These are phyloP conservation scores for Alternaria sp. DNA, from an alignment of 2,329 filamentous ascomycete species.

Conservation along the genomic window DNA sequence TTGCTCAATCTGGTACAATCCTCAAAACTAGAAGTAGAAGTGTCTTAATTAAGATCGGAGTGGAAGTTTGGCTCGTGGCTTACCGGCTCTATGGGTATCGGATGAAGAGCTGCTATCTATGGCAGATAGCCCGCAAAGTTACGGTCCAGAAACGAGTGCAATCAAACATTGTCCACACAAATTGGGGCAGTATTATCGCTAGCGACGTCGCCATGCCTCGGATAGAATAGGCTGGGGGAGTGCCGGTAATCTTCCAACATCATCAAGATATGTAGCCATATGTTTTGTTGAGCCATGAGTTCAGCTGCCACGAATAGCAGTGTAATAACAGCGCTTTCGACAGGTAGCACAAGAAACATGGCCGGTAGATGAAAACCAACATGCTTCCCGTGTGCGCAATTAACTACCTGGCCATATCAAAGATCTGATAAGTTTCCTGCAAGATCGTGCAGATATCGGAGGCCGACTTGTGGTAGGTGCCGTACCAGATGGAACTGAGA, in stretches of 20 bases:
- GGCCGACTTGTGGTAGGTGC: neutral
- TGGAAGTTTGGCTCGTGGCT: neutral
- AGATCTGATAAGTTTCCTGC: neutral
- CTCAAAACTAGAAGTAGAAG: neutral
- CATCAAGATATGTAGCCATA: neutral
- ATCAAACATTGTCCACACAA: neutral
- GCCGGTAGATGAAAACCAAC: neutral
- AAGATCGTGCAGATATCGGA: neutral
- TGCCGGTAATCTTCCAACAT: neutral
- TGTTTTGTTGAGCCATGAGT: no score
- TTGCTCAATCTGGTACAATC: neutral
- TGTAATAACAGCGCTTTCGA: neutral
- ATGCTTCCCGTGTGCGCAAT: constrained; percentile 1
- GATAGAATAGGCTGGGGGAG: neutral
- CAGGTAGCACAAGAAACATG: neutral
- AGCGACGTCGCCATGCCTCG: neutral
- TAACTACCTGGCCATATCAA: neutral
- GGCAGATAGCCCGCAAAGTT: neutral
- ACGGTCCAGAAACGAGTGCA: neutral
- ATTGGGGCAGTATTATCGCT: neutral
- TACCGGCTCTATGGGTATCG: constrained; percentile 1
- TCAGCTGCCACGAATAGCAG: no score
- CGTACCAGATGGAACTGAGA: neutral
- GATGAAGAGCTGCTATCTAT: neutral
- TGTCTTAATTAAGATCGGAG: neutral